These are phyloP conservation scores for Trichophaea hybrida DNA, from an alignment of 2,329 filamentous ascomycete species.

Conservation along the genomic window DNA sequence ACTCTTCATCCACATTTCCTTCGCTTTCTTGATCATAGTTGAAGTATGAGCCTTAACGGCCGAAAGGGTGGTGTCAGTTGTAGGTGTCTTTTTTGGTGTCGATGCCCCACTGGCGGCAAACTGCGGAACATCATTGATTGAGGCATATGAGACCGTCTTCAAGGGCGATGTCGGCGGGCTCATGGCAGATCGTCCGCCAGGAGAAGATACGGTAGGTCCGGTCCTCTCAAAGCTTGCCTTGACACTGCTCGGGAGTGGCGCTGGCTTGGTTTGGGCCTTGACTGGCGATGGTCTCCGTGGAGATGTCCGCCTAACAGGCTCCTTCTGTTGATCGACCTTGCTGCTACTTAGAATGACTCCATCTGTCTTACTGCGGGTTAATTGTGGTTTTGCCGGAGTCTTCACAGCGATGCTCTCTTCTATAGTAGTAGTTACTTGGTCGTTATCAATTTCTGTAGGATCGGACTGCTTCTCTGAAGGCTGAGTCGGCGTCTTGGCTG, in stretches of 20 bases:
- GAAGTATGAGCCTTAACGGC: constrained; percentile 20
- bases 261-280: neutral
- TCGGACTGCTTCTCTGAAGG: neutral
- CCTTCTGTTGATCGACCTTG: neutral
- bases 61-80: constrained; percentile 14
- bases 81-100: constrained; percentile 2
- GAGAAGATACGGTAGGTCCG: neutral
- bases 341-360: neutral
- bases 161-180: constrained; percentile 1
- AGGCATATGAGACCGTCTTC: constrained; percentile 1
- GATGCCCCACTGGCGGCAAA: neutral
- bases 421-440: neutral
- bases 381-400: neutral
- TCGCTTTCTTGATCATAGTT: constrained; percentile 19
- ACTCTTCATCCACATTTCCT: constrained; percentile 21
- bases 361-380: neutral
- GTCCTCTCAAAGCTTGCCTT: neutral
- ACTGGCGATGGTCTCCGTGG: neutral
- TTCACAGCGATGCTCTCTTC: neutral
- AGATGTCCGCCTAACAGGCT: neutral
- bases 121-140: constrained; percentile 1
- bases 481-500: neutral
- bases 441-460: neutral
- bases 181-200: neutral
- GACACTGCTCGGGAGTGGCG: neutral